These are phyloP conservation scores for Salix suchowensis DNA, from an alignment of 345 rosid genomes.

Conservation along the genomic window DNA sequence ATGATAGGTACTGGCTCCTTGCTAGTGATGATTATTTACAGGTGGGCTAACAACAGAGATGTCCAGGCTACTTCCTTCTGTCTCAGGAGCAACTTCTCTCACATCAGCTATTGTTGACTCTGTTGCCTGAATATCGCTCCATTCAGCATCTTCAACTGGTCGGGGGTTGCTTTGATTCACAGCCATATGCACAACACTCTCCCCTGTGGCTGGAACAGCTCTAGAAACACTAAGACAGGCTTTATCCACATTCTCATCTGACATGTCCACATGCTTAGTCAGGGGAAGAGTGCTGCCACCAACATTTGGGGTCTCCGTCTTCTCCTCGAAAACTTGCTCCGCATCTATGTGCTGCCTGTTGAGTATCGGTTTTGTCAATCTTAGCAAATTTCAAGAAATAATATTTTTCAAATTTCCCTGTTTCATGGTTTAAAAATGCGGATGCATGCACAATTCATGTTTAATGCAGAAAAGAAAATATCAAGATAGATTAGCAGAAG, in stretches of 20 bases:
- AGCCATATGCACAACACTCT: slow-evolving; percentile 56
- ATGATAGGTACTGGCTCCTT: slow-evolving; percentile 40
- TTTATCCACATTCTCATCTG: slow-evolving; percentile 78
- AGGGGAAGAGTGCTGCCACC: slow-evolving; percentile 36
- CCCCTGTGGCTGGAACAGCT: slow-evolving; percentile 43
- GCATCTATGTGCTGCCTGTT: slow-evolving; percentile 75
- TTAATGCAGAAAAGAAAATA: neutral
- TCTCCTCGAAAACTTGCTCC: slow-evolving; percentile 79
- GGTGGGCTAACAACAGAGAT: slow-evolving; percentile 58
- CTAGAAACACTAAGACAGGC: slow-evolving; percentile 76
- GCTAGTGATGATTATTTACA: slow-evolving; percentile 40
- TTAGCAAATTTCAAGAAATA: neutral
- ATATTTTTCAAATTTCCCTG: neutral
- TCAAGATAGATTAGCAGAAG: neutral
- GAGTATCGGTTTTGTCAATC: neutral
- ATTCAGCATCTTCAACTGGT: slow-evolving; percentile 56
- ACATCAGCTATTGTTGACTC: slow-evolving; percentile 76
- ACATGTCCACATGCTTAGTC: slow-evolving; percentile 62
- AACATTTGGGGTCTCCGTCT: slow-evolving; percentile 44
- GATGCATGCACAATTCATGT: neutral
- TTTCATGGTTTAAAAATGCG: neutral
- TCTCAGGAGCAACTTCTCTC: slow-evolving; percentile 60
- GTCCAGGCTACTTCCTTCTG: slow-evolving; percentile 69
- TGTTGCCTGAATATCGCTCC: slow-evolving; percentile 92
- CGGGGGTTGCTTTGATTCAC: slow-evolving; percentile 50